Conservation (phyloP, 495 filamentous ascomycete species). For the Aspergillus kassunensis region DNA sequence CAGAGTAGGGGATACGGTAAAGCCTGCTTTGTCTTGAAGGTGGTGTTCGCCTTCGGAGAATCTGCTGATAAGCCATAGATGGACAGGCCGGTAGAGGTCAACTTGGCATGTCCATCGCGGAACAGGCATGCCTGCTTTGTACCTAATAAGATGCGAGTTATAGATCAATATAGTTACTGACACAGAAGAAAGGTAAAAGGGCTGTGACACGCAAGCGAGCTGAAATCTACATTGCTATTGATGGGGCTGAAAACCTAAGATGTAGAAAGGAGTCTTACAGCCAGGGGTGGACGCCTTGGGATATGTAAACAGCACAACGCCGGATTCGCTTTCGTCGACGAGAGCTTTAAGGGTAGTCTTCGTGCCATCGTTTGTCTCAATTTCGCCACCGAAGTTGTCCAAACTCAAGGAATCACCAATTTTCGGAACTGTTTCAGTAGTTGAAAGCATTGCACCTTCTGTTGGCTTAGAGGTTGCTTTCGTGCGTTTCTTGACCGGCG, state of each 20-base stretch:
- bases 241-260: neutral
- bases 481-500: constrained; percentile 53
- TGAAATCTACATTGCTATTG: neutral
- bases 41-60: constrained; percentile 82
- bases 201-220: neutral
- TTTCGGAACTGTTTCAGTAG: constrained; percentile 26
- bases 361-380: constrained; percentile 77
- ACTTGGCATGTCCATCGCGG: constrained; percentile 70
- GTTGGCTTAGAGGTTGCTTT: constrained; percentile 33
- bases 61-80: constrained; percentile 89
- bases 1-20: constrained; percentile 88
- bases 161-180: neutral
- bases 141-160: constrained; percentile 48
- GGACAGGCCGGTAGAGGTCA: constrained; percentile 75
- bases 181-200: neutral
- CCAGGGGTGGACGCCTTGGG: constrained; percentile 93
- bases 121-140: constrained; percentile 92
- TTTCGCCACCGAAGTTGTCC: constrained; percentile 72
- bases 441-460: constrained; percentile 18
- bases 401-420: constrained; percentile 57
- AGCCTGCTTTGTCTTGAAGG: constrained; percentile 82
- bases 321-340: constrained; percentile 75
- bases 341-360: constrained; percentile 74
- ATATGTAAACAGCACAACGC: constrained; percentile 92
- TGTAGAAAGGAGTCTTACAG: constrained; percentile 58